phyloP scores from a whole-genome alignment of 108 stramenopile genomes.

The Pseudonitzschia pungens region DNA sequence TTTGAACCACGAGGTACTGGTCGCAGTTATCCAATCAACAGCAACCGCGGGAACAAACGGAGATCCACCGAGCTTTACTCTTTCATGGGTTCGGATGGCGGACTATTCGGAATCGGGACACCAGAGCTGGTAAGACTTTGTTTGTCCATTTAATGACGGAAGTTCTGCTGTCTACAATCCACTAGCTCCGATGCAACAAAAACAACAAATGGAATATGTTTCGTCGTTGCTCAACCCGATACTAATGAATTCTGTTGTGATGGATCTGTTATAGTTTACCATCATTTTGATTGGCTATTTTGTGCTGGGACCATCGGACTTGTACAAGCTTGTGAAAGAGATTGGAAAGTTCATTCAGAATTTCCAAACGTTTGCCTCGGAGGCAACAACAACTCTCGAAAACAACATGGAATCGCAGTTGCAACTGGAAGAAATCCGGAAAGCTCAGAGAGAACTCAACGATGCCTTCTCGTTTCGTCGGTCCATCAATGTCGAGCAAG shows the following conservation, averaged over 20 bases:
- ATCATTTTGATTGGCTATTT: constrained; percentile 88
- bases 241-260: neutral
- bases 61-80: constrained; percentile 40
- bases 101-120: constrained; percentile 79
- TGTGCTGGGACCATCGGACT: constrained; percentile 81
- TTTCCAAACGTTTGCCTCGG: constrained; percentile 63
- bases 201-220: neutral
- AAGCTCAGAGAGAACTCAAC: constrained; percentile 76
- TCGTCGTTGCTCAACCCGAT: neutral
- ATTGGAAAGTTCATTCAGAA: constrained; percentile 87
- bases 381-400: constrained; percentile 72
- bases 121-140: constrained; percentile 69
- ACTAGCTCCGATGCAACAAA: no score
- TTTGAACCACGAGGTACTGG: neutral
- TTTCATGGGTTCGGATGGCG: constrained; percentile 83
- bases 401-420: constrained; percentile 80
- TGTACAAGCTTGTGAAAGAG: constrained; percentile 87
- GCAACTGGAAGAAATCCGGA: constrained; percentile 80
- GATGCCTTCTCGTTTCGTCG: constrained; percentile 87
- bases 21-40: neutral
- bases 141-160: neutral
- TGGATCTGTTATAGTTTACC: constrained; percentile 38
- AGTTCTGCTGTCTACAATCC: no score
- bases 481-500: constrained; percentile 80
- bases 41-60: neutral